Evolutionary conservation across 306 rosid species (phyloP), one percentile per base, ranked within the genome.

Genomic region (Prunus dulcis): DNA sequence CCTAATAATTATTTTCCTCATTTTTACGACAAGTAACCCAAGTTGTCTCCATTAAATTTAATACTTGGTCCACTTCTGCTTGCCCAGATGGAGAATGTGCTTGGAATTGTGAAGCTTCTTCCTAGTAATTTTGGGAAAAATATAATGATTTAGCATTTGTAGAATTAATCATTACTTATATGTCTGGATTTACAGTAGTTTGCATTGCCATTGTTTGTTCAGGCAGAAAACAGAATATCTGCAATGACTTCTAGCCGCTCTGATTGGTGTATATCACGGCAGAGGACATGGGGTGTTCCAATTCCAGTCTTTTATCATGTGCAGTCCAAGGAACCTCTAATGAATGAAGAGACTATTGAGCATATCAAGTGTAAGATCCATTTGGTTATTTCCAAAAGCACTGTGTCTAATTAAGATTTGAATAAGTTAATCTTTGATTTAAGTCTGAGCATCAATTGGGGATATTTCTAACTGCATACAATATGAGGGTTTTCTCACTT

Each of bases 281-380:
- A 95, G 87, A 88, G 99, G 87, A 88, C 97, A 8, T 95, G 99
- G 99, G 99, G 99, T 69, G 97, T 95, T 73, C 99, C 99, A 71
- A 95, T 95, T 87, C 99, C 99, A 53, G 99, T 92, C 49, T 95
- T 95, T 89, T 95, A 95, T 87, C 97, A 95, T 70, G 51, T 83
- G 80, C 87, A 84, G 67, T 83, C 98, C 30, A 82, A 88, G 86
- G 97, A 95, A 80, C 99, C 99, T 79, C 91, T 92, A 38, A 92
- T 92, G 97, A 89, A 92, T 80, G 93, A 92, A 74, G 98, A 92
- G 82, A 95, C 96, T 52, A 87, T 92, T 75, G 82, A 87, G 68
- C 93, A 92, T 84, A 83, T 95, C 43, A 89, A 87, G 81, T 83
- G 99, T 95, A 86, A 83, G 92, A 78, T 23, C 69, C 72, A 57